These are phyloP conservation scores for Colletotrichum cuscutae DNA, from an alignment of 2,329 filamentous ascomycete species.

Conservation along the genomic window DNA sequence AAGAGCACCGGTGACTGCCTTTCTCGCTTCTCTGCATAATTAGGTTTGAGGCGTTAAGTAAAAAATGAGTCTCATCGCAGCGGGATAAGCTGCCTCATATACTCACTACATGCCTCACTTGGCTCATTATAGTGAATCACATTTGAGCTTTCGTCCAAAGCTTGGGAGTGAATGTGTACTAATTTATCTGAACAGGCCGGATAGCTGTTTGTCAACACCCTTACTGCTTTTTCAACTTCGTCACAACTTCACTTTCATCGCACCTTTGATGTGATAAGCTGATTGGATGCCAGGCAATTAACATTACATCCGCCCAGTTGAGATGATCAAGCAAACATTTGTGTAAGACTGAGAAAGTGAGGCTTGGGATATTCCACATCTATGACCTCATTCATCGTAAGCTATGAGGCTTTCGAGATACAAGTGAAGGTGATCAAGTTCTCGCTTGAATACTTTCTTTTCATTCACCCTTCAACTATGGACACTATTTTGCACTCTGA, in stretches of 20 bases:
- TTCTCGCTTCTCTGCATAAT: background rate
- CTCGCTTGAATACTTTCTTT: background rate
- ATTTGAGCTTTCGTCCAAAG: background rate
- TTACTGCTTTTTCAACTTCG: background rate
- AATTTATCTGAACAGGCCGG: background rate
- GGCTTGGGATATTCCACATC: too few relatives aligned
- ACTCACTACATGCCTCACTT: background rate
- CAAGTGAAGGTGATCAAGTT: too few relatives aligned
- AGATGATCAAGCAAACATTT: too few relatives aligned
- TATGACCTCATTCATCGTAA: too few relatives aligned
- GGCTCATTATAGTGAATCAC: background rate
- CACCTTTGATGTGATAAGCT: too few relatives aligned
- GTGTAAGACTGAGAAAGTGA: too few relatives aligned
- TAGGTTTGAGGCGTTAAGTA: background rate
- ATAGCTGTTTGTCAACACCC: background rate
- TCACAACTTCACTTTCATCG: background rate
- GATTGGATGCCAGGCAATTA: too few relatives aligned
- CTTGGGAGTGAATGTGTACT: background rate
- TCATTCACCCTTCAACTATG: background rate
- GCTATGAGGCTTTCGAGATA: too few relatives aligned
- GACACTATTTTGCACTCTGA: fast-evolving
- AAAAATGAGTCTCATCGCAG: background rate
- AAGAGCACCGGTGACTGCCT: background rate
- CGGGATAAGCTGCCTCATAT: background rate
- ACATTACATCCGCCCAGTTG: too few relatives aligned